phyloP scores from a whole-genome alignment of 225 moss, liverwort and hornwort species.

The Bryum argenteum region DNA sequence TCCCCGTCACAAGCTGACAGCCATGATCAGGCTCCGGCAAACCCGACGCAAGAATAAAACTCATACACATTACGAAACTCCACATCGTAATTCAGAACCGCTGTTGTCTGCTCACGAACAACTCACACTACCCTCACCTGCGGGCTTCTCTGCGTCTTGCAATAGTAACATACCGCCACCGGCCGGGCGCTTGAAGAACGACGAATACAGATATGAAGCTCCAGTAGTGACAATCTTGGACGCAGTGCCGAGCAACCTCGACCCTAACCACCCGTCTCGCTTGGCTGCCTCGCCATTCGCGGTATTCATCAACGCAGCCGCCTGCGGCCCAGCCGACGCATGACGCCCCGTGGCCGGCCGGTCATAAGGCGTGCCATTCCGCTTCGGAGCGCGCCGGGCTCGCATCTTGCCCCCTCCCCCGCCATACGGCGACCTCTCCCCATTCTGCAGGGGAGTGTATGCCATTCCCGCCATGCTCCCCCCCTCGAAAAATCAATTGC shows the following conservation, averaged over 20 bases:
- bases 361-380: slow-evolving; percentile 74
- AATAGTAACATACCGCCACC: slow-evolving; percentile 59
- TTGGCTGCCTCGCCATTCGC: slow-evolving; percentile 39
- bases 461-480: slow-evolving; percentile 52
- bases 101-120: background rate
- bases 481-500: slow-evolving; percentile 10
- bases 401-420: slow-evolving; percentile 62
- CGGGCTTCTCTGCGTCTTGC: slow-evolving; percentile 52
- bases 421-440: slow-evolving; percentile 56
- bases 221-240: slow-evolving; percentile 80
- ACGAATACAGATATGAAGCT: slow-evolving; percentile 82
- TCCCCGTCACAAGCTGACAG: slow-evolving; percentile 6
- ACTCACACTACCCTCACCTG: slow-evolving; percentile 42
- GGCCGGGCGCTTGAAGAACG: slow-evolving; percentile 74
- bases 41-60: background rate
- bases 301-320: slow-evolving; percentile 57
- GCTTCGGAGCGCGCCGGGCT: slow-evolving; percentile 51
- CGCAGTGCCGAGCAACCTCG: slow-evolving; percentile 73
- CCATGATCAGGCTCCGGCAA: background rate
- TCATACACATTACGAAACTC: slow-evolving; percentile 22
- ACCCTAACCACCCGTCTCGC: slow-evolving; percentile 60
- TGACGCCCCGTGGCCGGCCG: slow-evolving; percentile 79
- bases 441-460: slow-evolving; percentile 54
- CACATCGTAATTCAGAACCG: slow-evolving; percentile 28
- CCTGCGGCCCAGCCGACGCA: slow-evolving; percentile 86